Evolutionary conservation across 768 basidiomycete genomes (phyloP), one percentile per base, ranked within the genome.

Genomic region (Psilocybe cubensis): DNA sequence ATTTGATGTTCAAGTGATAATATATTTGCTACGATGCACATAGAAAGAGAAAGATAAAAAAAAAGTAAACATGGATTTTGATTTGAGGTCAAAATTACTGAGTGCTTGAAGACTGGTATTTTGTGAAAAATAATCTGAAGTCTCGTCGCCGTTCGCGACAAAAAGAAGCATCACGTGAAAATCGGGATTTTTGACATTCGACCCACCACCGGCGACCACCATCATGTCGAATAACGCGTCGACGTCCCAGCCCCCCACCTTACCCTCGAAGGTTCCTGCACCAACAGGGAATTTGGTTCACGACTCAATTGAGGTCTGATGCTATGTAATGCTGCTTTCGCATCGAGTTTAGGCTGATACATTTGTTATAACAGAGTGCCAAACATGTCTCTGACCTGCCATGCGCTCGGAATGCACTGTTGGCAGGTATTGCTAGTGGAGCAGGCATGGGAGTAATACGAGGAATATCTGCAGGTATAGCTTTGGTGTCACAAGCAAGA

Each of bases 341-440:
- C n/a, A 42, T 9, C 43, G 38, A 17, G 38, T 14, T 27, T 17
- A 14, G 28, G 46, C 45, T n/a, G 57, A 38, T 18, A 20, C 14
- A 41, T 20, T 41, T 38, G 24, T 57, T 35, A 4, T 31, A 42
- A 38, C 62, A 80, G 78, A 89, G 89, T 70, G 74, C 86, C 17
- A 75, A 78, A 59, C 80, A 84, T 67, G 79, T 93, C 47, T 78
- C 79, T 49, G 83, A 91, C 63, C 79, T 92, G 10, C 92, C 91
- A 2, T 94, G 92, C 66, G 89, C 87, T 46, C 79, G 92, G 33
- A 88, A 83, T 58, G 88, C 88, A 66, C 72, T 94, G 33, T 72
- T 94, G 61, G 83, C 80, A 50, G 92, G 92, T 12, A 92, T 94
- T 63, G 88, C 85, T n/a, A 85, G 88, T 56, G 92, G 92, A 12